Conservation (phyloP, 129 eudicot species). For the Arctium minus region DNA sequence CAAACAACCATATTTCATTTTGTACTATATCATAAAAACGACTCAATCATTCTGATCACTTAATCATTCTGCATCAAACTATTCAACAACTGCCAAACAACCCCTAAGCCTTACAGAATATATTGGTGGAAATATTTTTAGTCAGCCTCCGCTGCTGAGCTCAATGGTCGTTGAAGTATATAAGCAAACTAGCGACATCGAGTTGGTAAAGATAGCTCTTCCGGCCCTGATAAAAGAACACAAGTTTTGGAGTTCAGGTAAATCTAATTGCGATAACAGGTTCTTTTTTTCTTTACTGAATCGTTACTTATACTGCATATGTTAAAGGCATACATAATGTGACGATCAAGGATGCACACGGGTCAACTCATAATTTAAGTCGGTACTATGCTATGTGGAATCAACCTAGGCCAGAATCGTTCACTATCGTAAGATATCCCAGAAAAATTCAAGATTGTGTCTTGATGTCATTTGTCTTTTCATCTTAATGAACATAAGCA, state of each 20-base stretch:
- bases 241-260: slow-evolving; percentile 85
- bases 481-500: neutral
- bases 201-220: slow-evolving; percentile 56
- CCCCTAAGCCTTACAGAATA: too few relatives aligned
- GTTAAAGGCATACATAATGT: slow-evolving; percentile 74
- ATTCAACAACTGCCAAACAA: too few relatives aligned
- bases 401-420: slow-evolving; percentile 91
- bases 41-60: too few relatives aligned
- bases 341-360: slow-evolving; percentile 54
- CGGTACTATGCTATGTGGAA: slow-evolving; percentile 97
- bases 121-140: slow-evolving; percentile 28
- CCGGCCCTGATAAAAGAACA: slow-evolving; percentile 81
- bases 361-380: slow-evolving; percentile 54
- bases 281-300: neutral
- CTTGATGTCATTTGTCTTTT: neutral
- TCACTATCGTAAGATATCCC: slow-evolving; percentile 55
- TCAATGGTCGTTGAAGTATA: slow-evolving; percentile 85
- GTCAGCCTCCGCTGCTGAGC: slow-evolving; percentile 92
- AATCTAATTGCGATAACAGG: neutral
- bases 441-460: neutral
- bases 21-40: too few relatives aligned
- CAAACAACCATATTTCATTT: too few relatives aligned
- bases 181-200: slow-evolving; percentile 50
- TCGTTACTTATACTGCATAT: neutral
- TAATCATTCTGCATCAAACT: too few relatives aligned